Evolutionary conservation across 768 basidiomycete genomes (phyloP), one percentile per base, ranked within the genome.

Genomic region (Macrocybe gigantea): DNA sequence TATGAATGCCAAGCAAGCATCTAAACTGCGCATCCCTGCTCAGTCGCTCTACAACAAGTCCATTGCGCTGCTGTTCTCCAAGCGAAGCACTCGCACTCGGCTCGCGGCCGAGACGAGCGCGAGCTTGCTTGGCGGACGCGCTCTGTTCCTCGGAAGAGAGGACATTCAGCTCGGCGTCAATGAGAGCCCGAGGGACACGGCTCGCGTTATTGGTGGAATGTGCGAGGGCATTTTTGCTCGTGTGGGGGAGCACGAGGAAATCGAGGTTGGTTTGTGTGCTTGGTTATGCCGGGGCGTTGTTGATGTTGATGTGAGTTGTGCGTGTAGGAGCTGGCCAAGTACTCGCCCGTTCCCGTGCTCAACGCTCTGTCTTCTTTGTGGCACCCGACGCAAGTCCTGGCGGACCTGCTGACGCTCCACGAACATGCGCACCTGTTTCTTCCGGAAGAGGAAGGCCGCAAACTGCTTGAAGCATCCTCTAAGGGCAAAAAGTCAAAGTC

Each of bases 91-190:
- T 0, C 80, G 95, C 38, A 99, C 96, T 0, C 80, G 96, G 9
- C 65, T 98, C 6, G 78, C 92, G 2, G 85, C 87, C 6, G 95
- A 99, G 69, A 94, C 92, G 0, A 80, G 89, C 22, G 68, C 87
- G 0, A 60, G 73, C 1, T 65, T 92, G 9, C 78, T 99, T 0
- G 95, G 95, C 13, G 96, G 93, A 5, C 81, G 83, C 6, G 83
- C 95, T 0, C 75, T 98, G 56, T 99, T 98, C 65, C 73, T 98
- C 6, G 93, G 94, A 2, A 69, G 68, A 41, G 85, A 87, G 2
- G 96, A 98, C 61, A 94, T 97, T 46, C 96, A 99, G 57, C 73
- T 99, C 14, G 95, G 95, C 41, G 93, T 97, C 38, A 99, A 96
- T 65, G 96, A 99, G 75, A 80, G 73, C 30, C 63, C 81, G 3